Evolutionary conservation across 2,329 filamentous ascomycete species (phyloP), one percentile per base, ranked within the genome.

Genomic region (Penicillium hordei): DNA sequence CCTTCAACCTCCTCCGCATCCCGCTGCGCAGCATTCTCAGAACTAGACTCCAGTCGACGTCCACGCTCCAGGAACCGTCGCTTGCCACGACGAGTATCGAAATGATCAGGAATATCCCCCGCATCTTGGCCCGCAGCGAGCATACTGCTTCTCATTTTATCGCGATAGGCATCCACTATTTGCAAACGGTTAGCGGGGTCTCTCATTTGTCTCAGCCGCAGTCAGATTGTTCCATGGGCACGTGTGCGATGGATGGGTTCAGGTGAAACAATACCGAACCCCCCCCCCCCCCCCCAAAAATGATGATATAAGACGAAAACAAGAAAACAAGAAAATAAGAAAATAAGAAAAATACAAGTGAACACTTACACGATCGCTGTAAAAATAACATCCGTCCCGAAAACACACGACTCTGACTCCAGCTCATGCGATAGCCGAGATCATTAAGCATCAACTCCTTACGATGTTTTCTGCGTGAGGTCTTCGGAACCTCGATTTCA

Each of bases 401-500:
- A 79, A 97, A 97, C 12, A 93, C 90, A 69, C 93, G 84, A 73
- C 92, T 94, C 78, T 97, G 93, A 54, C 93, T 88, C 93, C 94
- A 99, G 48, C 91, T 93, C 90, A 99, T 95, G 46, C 93, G 86
- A 74, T 95, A 96, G 2, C 92, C 93, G 45, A 97, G 79, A 70
- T 97, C 93, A 71, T 97, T 97, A 60, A 97, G 79, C 48, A 90
- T 86, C n/a, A 94, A 87, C 72, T 97, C 93, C 78, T 91, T 94
- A 49, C 82, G 84, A 49, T 91, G 86, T 65, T 86, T 84, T 44
- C 81, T 79, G 70, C 85, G 87, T 49, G 86, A 86, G 74, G 92
- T 87, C 58, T 86, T 83, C 27, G 93, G 91, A 40, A 95, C 88
- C 1, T 86, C 84, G 38, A 95, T 81, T 69, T 91, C 88, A 21